Evolutionary conservation across 345 rosid species (phyloP), one percentile per base, ranked within the genome.

Genomic region (Linum lewisii): DNA sequence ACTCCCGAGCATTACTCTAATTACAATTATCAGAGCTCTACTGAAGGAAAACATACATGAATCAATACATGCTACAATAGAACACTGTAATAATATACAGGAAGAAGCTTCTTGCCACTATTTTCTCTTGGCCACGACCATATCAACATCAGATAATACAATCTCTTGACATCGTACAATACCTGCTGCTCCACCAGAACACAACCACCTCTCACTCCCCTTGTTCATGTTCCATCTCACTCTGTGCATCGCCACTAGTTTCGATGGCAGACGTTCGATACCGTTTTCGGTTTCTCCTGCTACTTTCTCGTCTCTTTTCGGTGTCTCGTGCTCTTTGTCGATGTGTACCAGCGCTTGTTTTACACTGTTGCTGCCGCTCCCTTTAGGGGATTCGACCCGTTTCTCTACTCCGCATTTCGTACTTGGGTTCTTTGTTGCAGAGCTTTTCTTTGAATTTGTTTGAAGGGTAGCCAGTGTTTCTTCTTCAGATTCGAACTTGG

Each of bases 171-270:
- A 93, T 60, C 91, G 75, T 34, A 89, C 76, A 38, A 93, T 77
- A 45, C 97, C 94, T 0, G 94, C 94, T 0, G 91, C 95, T 79
- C 97, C 97, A 10, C 99, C 99, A 0, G 69, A 82, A 64, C 88
- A 82, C 54, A 87, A 34, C 96, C 96, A 94, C 69, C 90, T 84
- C 79, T 85, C 95, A 32, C 95, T 78, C 23, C 92, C 97, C 60
- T 75, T 73, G 77, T 94, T 94, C 86, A 82, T 71, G 29, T 85
- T 94, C 99, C 97, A 84, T 75, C 90, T 77, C 62, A 82, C 84
- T 32, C 79, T 69, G 65, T 90, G 88, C 76, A 90, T 75, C 0
- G 88, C 86, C 29, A 85, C 78, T 24, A 78, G 60, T 72, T 84
- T 87, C 4, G 86, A 67, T 2, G 95, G 94, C 25, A 87, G 70